Conservation (phyloP, 176 grass and related monocot genomes). For the Ampelocalamus luodianensis region DNA sequence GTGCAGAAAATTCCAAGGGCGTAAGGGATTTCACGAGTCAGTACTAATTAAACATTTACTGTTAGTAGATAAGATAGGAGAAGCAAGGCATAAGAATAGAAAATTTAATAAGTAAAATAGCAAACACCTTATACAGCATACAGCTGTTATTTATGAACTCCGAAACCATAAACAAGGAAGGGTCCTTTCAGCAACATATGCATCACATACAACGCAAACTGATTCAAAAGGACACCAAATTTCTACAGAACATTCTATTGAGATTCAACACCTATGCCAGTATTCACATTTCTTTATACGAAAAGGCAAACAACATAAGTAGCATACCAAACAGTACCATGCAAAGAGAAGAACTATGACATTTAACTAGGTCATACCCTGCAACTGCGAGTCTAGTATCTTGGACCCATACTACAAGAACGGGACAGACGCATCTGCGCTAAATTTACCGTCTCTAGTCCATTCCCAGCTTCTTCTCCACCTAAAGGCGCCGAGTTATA, state of each 20-base stretch:
- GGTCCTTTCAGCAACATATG: constrained; percentile 51
- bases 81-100: neutral
- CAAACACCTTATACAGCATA: constrained; percentile 48
- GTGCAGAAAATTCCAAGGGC: neutral
- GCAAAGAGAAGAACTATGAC: constrained; percentile 41
- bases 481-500: constrained; percentile 51
- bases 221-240: neutral
- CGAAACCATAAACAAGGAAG: constrained; percentile 44
- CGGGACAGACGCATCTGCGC: constrained; percentile 51
- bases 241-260: constrained; percentile 39
- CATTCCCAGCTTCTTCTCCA: constrained; percentile 39
- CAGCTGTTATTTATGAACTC: constrained; percentile 50
- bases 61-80: constrained; percentile 3
- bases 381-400: constrained; percentile 56
- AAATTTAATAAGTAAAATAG: constrained; percentile 25
- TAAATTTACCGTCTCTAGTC: constrained; percentile 44
- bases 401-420: constrained; percentile 84
- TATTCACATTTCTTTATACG: constrained; percentile 73
- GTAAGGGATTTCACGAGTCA: neutral
- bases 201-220: constrained; percentile 43
- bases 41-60: constrained; percentile 6
- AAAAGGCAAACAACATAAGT: constrained; percentile 45
- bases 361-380: constrained; percentile 38
- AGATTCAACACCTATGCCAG: constrained; percentile 50
- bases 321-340: constrained; percentile 46